A percentile compares a stretch with the other conserved stretches of the same genome.
phyloP scores from a whole-genome alignment of 2,329 filamentous ascomycete species.

The Trichophyton mentagrophytes region DNA sequence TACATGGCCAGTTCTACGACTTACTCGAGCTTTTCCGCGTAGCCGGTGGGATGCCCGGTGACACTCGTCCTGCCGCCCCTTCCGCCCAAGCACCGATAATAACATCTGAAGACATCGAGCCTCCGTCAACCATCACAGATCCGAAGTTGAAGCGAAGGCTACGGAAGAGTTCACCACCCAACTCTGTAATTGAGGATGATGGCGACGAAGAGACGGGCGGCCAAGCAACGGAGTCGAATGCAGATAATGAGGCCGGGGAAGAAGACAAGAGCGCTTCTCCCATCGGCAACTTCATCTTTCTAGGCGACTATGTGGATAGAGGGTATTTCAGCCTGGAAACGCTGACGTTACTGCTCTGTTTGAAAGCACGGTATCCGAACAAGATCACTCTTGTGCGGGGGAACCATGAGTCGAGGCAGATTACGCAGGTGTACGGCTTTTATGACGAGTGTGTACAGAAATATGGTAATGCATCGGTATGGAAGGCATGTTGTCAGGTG shows the following conservation, averaged over 20 bases:
- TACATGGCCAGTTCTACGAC: conserved; percentile 98
- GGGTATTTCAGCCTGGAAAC: conserved; percentile 99
- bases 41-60: conserved; percentile 92
- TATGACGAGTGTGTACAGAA: conserved; percentile 98
- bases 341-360: conserved; percentile 61
- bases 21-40: conserved; percentile 99
- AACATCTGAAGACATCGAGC: conserved; percentile 11
- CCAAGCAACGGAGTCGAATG: background rate
- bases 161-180: conserved; percentile 1
- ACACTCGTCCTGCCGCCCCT: conserved; percentile 69
- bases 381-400: conserved; percentile 97
- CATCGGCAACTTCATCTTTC: conserved; percentile 9
- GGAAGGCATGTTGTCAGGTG: conserved; percentile 98
- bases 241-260: background rate
- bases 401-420: conserved; percentile 97
- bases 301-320: conserved; percentile 95
- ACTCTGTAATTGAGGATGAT: conserved; percentile 1
- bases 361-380: conserved; percentile 66
- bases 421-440: conserved; percentile 98
- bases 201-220: background rate
- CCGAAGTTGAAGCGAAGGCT: conserved; percentile 9
- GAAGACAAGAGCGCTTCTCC: background rate
- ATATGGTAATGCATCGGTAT: conserved; percentile 97
- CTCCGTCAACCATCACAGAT: conserved; percentile 10
- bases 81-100: conserved; percentile 13